Evolutionary conservation across 805 yeast genomes (phyloP), one percentile per base, ranked within the genome.

Genomic region (Blastobotrys attinorum): DNA sequence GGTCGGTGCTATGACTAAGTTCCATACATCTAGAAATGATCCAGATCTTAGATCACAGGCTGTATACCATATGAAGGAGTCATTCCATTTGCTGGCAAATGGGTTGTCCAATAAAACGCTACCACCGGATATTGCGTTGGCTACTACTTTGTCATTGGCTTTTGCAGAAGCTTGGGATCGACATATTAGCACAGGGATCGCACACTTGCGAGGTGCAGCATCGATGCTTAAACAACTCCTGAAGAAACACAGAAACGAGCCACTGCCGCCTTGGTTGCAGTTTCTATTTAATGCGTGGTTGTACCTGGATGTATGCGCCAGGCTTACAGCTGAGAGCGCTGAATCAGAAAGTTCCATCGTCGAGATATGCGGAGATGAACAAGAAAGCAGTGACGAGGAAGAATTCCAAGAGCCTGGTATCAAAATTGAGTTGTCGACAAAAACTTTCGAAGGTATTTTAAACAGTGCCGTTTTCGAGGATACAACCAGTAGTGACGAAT

Each of bases 141-240:
- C 82, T 0, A 75, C 84, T 0, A 79, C 85, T 47, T 57, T 81
- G 45, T 74, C 77, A 17, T 62, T 81, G 43, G 81, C 85, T 0
- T 72, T 77, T 46, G 73, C 82, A 32, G 86, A 81, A 56, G 70
- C 81, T 0, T 80, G 86, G 86, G 81, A 78, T 54, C 72, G 78
- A 10, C 81, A 76, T 46, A 78, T 75, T 3, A 71, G 82, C 2
- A 76, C 82, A 20, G 85, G 86, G 10, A 76, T 80, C 43, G 79
- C 82, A 2, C 87, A 80, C 60, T 64, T 80, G 46, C 75, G 73
- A 53, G 85, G 86, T 23, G 85, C 85, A 3, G 70, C 73, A 47
- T 70, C 77, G 10, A 74, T 80, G 73, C 77, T 78, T 16, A 37
- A 50, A 21, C 52, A 46, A 22, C 48, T 54, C 2, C 36, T 52